Conservation (phyloP, 1,284 basidiomycete genomes). For the Cryptococcus sp. region DNA sequence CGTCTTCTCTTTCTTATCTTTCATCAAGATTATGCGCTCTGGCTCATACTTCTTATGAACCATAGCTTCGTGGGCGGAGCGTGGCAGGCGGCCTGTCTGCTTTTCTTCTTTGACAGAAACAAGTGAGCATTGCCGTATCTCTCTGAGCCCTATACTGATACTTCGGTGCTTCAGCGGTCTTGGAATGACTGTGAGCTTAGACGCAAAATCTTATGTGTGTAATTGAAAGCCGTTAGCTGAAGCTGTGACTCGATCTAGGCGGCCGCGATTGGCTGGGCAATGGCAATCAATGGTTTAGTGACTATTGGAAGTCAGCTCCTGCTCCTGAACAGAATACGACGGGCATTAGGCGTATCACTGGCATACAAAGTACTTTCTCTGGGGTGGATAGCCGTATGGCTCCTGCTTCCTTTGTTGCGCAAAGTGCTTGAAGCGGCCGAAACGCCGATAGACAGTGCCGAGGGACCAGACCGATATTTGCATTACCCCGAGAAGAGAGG, state of each 20-base stretch:
- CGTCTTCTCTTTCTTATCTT: neutral
- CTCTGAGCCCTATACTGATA: constrained; percentile 7
- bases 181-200: constrained; percentile 36
- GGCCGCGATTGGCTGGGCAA: constrained; percentile 44
- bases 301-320: constrained; percentile 46
- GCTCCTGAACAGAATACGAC: constrained; percentile 42
- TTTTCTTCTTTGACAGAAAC: constrained; percentile 48
- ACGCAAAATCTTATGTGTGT: too few species aligned
- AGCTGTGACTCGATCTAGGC: constrained; percentile 16
- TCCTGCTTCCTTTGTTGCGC: constrained; percentile 41
- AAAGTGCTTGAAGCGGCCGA: constrained; percentile 34
- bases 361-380: constrained; percentile 41
- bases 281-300: constrained; percentile 49
- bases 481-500: constrained; percentile 28
- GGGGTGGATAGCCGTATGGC: constrained; percentile 44
- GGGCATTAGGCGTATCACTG: constrained; percentile 34
- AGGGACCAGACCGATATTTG: neutral
- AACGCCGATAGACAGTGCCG: constrained; percentile 21
- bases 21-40: too few species aligned
- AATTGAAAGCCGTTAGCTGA: neutral
- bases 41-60: neutral
- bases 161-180: constrained; percentile 30
- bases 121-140: constrained; percentile 25
- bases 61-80: constrained; percentile 41
- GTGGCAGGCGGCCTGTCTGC: constrained; percentile 43